Evolutionary conservation across 202 grass and related monocot genomes (phyloP).

Genomic region (Schoenoplectus tabernaemontani): DNA sequence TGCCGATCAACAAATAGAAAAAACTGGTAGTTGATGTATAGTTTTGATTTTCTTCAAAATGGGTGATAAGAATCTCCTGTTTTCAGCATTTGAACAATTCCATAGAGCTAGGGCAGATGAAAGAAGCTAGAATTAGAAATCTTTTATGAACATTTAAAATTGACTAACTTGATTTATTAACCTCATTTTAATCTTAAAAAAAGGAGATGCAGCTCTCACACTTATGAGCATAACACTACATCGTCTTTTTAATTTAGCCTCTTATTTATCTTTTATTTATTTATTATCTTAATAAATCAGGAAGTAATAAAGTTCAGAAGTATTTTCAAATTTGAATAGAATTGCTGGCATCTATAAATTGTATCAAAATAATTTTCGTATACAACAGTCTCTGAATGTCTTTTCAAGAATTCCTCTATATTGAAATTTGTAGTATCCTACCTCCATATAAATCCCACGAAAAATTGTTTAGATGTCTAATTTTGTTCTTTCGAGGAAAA

Average conservation of each 20-base stretch:
- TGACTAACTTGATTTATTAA: background rate
- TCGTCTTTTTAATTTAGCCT: background rate
- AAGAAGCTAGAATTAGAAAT: too few relatives aligned
- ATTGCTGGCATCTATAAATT: background rate
- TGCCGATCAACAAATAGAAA: slow-evolving; percentile 7
- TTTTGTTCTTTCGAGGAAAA: background rate
- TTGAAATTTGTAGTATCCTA: too few relatives aligned
- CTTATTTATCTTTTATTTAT: background rate
- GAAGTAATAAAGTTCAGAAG: background rate
- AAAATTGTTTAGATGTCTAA: too few relatives aligned
- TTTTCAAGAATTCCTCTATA: too few relatives aligned
- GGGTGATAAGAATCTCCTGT: background rate
- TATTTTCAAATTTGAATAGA: background rate
- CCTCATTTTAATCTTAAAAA: background rate
- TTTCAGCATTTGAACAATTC: background rate
- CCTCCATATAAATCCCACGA: too few relatives aligned
- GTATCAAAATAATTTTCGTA: background rate
- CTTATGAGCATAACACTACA: background rate
- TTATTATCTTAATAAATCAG: background rate
- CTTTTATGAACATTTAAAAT: background rate
- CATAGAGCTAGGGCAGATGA: background rate
- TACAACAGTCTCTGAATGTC: too few relatives aligned
- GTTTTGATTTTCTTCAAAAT: background rate
- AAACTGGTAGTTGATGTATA: background rate
- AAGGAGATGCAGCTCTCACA: background rate